These are phyloP conservation scores for Teratosphaeria nubilosa DNA, from an alignment of 2,329 filamentous ascomycete genomes.

Conservation along the genomic window DNA sequence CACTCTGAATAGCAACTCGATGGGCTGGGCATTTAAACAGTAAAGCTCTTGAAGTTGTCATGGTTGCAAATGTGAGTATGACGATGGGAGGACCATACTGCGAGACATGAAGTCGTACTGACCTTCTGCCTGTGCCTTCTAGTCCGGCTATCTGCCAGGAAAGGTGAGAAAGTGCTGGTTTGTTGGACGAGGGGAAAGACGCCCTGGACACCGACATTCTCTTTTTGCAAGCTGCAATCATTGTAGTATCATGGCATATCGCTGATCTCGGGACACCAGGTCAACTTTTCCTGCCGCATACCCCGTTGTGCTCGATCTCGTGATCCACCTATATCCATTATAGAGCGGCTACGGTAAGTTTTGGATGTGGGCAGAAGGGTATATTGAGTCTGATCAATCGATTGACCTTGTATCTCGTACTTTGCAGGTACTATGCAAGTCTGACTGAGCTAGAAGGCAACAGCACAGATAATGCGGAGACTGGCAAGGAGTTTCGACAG, in stretches of 20 bases:
- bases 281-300: constrained; percentile 59
- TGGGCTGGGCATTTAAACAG: constrained; percentile 55
- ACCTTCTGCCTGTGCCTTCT: not conserved
- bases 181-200: not conserved
- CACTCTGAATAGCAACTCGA: constrained; percentile 39
- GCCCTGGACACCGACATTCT: not conserved
- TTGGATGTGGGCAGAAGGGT: not conserved
- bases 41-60: constrained; percentile 50
- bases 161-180: constrained; percentile 20
- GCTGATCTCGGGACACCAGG: constrained; percentile 17
- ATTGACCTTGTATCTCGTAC: not conserved
- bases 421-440: constrained; percentile 33
- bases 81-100: no score
- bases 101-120: not conserved
- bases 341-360: constrained; percentile 40
- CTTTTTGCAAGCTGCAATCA: no score
- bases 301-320: constrained; percentile 45
- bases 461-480: not conserved
- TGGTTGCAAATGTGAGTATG: constrained; percentile 48
- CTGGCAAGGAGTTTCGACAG: constrained; percentile 4
- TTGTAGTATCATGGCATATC: no score
- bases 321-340: constrained; percentile 53
- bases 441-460: constrained; percentile 25
- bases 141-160: constrained; percentile 48
- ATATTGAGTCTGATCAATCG: not conserved